phyloP scores from a whole-genome alignment of 768 basidiomycete genomes.

The Xerocomus potaroensis region DNA sequence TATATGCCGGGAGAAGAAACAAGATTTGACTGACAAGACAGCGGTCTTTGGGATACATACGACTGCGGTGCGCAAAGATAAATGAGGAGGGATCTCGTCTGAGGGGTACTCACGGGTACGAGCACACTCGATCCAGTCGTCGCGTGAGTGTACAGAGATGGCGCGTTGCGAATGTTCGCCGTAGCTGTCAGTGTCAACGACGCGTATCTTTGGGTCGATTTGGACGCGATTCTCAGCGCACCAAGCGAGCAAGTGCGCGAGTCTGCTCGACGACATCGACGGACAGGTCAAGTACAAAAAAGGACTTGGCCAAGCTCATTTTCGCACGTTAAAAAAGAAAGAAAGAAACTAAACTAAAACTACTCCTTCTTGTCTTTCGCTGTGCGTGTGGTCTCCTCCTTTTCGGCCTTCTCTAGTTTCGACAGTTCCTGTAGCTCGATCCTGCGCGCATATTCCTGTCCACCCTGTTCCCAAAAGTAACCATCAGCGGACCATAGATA shows the following conservation, averaged over 20 bases:
- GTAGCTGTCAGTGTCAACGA: slow-evolving; percentile 19
- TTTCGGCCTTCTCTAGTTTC: slow-evolving; percentile 37
- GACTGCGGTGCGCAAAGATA: slow-evolving; percentile 39
- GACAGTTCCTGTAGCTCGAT: slow-evolving; percentile 45
- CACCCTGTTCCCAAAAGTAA: slow-evolving; percentile 48
- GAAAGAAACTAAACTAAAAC: background rate
- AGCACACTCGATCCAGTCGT: slow-evolving; percentile 18
- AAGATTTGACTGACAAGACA: slow-evolving; percentile 59
- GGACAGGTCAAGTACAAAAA: slow-evolving; percentile 19
- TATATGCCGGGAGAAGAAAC: slow-evolving; percentile 44
- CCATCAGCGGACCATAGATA: slow-evolving; percentile 4
- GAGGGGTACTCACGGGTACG: slow-evolving; percentile 32
- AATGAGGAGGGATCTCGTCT: too few relatives aligned
- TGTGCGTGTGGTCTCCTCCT: slow-evolving; percentile 16
- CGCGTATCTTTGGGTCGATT: slow-evolving; percentile 43
- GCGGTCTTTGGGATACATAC: slow-evolving; percentile 59
- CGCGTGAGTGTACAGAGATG: slow-evolving; percentile 24
- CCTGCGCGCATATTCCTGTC: slow-evolving; percentile 79
- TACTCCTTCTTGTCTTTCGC: slow-evolving; percentile 32
- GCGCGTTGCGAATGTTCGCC: slow-evolving; percentile 1
- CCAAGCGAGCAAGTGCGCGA: slow-evolving; percentile 40
- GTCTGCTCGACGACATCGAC: slow-evolving; percentile 19
- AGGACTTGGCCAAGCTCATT: slow-evolving; percentile 17
- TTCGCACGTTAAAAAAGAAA: too few relatives aligned
- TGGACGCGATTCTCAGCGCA: slow-evolving; percentile 41